These are phyloP conservation scores for Gaertneriomyces semiglobifer DNA, from an alignment of 192 early-diverging fungal species.

Conservation along the genomic window DNA sequence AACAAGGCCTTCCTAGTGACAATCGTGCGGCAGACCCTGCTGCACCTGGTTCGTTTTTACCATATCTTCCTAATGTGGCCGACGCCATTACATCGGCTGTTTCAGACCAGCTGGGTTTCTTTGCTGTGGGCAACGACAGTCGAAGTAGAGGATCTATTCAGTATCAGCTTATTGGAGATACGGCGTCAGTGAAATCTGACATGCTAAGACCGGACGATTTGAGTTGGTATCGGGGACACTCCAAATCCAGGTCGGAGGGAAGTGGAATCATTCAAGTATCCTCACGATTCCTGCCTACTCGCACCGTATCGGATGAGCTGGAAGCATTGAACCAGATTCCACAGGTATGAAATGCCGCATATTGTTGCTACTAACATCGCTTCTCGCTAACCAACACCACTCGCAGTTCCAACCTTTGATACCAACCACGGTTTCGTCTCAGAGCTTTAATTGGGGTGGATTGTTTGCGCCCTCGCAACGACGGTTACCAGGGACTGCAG, in stretches of 20 bases:
- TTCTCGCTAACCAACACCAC: neutral
- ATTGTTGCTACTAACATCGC: neutral
- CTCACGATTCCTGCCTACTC: neutral
- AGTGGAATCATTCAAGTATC: neutral
- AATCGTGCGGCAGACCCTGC: neutral
- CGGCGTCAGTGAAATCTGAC: neutral
- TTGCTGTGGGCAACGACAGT: neutral
- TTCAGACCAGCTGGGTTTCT: slow-evolving; percentile 16
- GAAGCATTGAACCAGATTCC: slow-evolving; percentile 24
- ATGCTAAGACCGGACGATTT: neutral
- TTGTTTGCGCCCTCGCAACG: slow-evolving; percentile 13
- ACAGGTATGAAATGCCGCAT: slow-evolving; percentile 9
- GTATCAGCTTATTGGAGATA: no score
- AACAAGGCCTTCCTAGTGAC: neutral
- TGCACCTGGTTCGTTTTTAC: slow-evolving; percentile 10
- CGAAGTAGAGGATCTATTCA: neutral
- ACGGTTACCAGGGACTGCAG: neutral
- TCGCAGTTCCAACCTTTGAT: slow-evolving; percentile 31
- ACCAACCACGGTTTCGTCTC: slow-evolving; percentile 15
- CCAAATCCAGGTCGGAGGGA: neutral
- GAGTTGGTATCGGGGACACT: neutral
- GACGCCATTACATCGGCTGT: slow-evolving; percentile 29
- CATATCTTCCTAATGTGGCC: slow-evolving; percentile 17
- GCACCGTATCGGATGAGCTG: slow-evolving; percentile 11
- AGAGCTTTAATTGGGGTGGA: slow-evolving; percentile 26